Evolutionary conservation across 257 asterid genomes (phyloP).

Genomic region (Leonotis leonurus): DNA sequence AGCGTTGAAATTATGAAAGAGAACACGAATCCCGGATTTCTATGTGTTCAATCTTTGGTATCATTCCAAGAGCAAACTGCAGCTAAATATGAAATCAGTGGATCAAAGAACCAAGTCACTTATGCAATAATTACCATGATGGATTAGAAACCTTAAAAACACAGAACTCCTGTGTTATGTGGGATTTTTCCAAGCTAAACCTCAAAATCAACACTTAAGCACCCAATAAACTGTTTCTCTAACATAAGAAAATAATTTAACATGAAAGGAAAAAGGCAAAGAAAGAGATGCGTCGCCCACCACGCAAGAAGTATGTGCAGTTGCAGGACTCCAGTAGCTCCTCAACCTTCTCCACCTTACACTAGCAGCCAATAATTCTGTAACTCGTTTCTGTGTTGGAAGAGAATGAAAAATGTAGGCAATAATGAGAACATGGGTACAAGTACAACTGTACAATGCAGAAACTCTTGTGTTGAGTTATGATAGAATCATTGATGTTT

Average conservation of each 20-base stretch:
- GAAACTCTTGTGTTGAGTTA: background rate
- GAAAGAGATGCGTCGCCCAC: slow-evolving; percentile 10
- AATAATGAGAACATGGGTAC: background rate
- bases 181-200: background rate
- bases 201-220: background rate
- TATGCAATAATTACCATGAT: slow-evolving; percentile 8
- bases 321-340: slow-evolving; percentile 12
- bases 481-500: background rate
- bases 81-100: background rate
- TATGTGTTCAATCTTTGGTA: background rate
- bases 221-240: background rate
- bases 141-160: background rate
- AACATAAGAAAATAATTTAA: background rate
- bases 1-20: background rate
- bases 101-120: background rate
- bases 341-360: background rate
- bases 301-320: background rate
- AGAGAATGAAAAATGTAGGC: too few relatives aligned
- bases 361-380: background rate
- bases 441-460: background rate
- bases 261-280: background rate
- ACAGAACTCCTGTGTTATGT: background rate
- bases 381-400: too few relatives aligned
- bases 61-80: background rate
- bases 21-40: background rate